Conservation (phyloP, 768 basidiomycete species). For the Boletus rubroflammeus region DNA sequence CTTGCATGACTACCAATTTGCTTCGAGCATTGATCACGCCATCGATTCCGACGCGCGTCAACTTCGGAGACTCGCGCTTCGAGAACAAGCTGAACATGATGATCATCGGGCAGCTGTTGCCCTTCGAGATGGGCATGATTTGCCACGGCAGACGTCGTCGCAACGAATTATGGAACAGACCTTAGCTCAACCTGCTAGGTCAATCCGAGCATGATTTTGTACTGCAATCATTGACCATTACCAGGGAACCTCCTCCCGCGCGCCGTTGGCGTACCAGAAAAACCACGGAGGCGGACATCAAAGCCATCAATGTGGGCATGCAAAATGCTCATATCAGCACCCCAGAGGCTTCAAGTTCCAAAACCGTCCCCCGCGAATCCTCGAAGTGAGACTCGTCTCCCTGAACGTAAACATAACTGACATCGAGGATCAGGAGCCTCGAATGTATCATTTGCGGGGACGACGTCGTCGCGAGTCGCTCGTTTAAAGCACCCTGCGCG, state of each 20-base stretch:
- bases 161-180: constrained; percentile 13
- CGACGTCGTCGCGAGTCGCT: constrained; percentile 12
- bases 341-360: neutral
- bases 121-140: constrained; percentile 27
- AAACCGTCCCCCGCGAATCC: neutral
- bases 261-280: neutral
- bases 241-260: neutral
- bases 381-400: constrained; percentile 1
- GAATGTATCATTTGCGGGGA: constrained; percentile 45
- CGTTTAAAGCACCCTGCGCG: constrained; percentile 41
- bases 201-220: neutral
- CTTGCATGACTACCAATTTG: constrained; percentile 39
- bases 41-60: constrained; percentile 34
- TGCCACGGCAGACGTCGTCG: constrained; percentile 16
- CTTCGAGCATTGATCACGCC: constrained; percentile 41
- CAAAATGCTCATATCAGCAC: constrained; percentile 1
- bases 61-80: constrained; percentile 28
- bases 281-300: neutral
- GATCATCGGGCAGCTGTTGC: constrained; percentile 43
- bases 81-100: constrained; percentile 38
- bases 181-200: constrained; percentile 2
- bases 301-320: neutral
- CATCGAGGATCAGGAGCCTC: neutral
- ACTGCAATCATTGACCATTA: neutral
- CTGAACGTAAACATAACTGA: neutral